Conservation (phyloP, 2,329 filamentous ascomycete species). For the Furcasterigmium sp. region DNA sequence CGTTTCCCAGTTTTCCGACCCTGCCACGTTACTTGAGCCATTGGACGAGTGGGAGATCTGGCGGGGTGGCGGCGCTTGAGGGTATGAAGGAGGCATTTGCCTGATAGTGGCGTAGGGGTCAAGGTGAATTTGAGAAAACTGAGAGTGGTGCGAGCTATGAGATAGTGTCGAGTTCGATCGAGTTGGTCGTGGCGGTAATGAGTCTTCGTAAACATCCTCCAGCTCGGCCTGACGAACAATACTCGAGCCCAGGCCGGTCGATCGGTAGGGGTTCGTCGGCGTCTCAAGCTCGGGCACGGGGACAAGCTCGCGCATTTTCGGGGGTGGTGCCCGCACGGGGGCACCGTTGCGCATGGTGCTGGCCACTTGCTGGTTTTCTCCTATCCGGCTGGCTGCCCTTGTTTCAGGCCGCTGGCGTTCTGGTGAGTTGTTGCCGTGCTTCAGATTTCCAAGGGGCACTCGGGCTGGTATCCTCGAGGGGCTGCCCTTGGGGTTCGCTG, state of each 20-base stretch:
- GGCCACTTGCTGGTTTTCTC: background rate
- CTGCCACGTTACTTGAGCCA: slow-evolving; percentile 70
- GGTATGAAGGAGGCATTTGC: slow-evolving; percentile 30
- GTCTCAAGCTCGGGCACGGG: slow-evolving; percentile 47
- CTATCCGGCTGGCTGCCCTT: slow-evolving; percentile 23
- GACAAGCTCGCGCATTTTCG: slow-evolving; percentile 82
- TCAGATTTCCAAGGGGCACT: slow-evolving; percentile 63
- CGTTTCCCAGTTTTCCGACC: slow-evolving; percentile 96
- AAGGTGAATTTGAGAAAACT: slow-evolving; percentile 28
- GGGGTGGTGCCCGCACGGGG: slow-evolving; percentile 66
- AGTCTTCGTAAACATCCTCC: slow-evolving; percentile 83
- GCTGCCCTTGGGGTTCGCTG: slow-evolving; percentile 35
- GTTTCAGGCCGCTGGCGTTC: slow-evolving; percentile 54
- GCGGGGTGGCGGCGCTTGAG: slow-evolving; percentile 42
- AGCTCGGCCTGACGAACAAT: slow-evolving; percentile 59
- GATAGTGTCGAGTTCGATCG: slow-evolving; percentile 34
- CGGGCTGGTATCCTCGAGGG: slow-evolving; percentile 67
- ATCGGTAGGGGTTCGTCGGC: slow-evolving; percentile 42
- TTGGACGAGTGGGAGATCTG: slow-evolving; percentile 72
- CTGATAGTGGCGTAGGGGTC: slow-evolving; percentile 38
- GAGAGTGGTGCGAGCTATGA: slow-evolving; percentile 27
- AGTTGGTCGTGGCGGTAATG: slow-evolving; percentile 27
- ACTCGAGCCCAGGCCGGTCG: slow-evolving; percentile 44
- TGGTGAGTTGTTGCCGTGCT: slow-evolving; percentile 72
- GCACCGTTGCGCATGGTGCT: slow-evolving; percentile 48